Evolutionary conservation across 768 basidiomycete genomes (phyloP).

Genomic region (Leccinum rimulosum): DNA sequence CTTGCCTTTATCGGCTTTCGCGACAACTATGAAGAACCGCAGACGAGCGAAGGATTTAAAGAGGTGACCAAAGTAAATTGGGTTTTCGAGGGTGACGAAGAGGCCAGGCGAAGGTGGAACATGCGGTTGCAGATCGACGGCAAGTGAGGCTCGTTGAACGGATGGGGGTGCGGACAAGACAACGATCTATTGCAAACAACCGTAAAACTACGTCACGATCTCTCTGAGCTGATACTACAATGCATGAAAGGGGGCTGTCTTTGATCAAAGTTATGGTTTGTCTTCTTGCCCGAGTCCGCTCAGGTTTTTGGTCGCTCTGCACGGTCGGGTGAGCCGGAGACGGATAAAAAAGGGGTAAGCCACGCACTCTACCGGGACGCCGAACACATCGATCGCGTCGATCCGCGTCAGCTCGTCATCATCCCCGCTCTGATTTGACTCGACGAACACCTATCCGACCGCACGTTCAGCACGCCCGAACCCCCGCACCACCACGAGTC

Average conservation of each 20-base stretch:
- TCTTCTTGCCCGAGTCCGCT: slow-evolving; percentile 38
- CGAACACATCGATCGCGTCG: slow-evolving; percentile 64
- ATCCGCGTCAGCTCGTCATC: slow-evolving; percentile 57
- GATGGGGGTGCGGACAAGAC: neutral
- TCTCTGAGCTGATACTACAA: neutral
- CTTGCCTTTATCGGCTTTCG: slow-evolving; percentile 57
- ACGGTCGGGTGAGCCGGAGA: slow-evolving; percentile 3
- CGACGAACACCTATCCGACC: slow-evolving; percentile 58
- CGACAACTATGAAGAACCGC: slow-evolving; percentile 65
- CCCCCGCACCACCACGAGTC: no score
- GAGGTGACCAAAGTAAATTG: slow-evolving; percentile 80
- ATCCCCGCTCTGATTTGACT: slow-evolving; percentile 59
- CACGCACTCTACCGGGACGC: slow-evolving; percentile 56
- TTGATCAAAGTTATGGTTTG: slow-evolving; percentile 12
- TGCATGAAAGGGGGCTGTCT: neutral
- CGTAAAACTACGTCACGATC: slow-evolving; percentile 1
- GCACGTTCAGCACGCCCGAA: slow-evolving; percentile 7
- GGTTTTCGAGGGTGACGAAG: slow-evolving; percentile 73
- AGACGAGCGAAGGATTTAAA: slow-evolving; percentile 65
- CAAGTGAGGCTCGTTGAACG: slow-evolving; percentile 38
- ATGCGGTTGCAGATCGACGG: slow-evolving; percentile 86
- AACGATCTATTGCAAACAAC: slow-evolving; percentile 6
- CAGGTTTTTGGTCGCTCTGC: slow-evolving; percentile 38
- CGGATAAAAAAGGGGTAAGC: neutral
- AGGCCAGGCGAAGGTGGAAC: slow-evolving; percentile 69